phyloP scores from a whole-genome alignment of 2,329 filamentous ascomycete species.

The Ophiostoma sp. region DNA sequence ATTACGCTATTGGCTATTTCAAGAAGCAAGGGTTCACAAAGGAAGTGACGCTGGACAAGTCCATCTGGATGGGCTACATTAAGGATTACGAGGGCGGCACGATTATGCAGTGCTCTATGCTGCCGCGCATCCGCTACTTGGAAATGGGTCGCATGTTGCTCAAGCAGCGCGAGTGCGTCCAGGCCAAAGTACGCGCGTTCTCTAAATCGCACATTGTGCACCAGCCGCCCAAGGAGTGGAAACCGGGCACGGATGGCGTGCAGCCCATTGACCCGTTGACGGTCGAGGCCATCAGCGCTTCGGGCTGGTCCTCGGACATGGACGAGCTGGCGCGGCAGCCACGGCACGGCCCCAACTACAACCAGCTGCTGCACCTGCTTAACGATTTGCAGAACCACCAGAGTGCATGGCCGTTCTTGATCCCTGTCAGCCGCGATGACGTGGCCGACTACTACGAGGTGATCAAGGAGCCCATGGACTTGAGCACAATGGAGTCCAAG shows the following conservation, averaged over 20 bases:
- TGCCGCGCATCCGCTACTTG: conserved; percentile 90
- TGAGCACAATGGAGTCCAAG: conserved; percentile 93
- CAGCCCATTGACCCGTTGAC: conserved; percentile 78
- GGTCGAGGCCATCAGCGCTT: conserved; percentile 85
- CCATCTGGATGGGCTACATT: conserved; percentile 98
- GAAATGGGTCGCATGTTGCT: conserved; percentile 90
- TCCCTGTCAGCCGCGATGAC: conserved; percentile 91
- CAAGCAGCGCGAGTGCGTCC: conserved; percentile 94
- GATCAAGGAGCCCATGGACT: conserved; percentile 96
- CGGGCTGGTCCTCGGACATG: conserved; percentile 97
- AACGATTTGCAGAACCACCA: conserved; percentile 95
- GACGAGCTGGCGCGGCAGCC: conserved; percentile 93
- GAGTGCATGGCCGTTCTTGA: conserved; percentile 90
- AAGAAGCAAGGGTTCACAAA: conserved; percentile 99
- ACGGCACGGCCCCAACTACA: conserved; percentile 94
- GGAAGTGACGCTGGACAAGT: conserved; percentile 87
- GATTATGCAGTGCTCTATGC: conserved; percentile 99
- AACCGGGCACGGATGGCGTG: conserved; percentile 54
- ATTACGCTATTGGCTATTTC: conserved; percentile 98
- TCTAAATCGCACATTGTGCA: conserved; percentile 88
- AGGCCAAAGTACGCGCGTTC: conserved; percentile 91
- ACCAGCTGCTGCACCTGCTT: conserved; percentile 85
- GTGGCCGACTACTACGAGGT: conserved; percentile 99
- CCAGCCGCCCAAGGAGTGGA: conserved; percentile 79
- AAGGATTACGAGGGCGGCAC: conserved; percentile 99